These are phyloP conservation scores for Albatrellus sp. DNA, from an alignment of 1,284 basidiomycete genomes.

Conservation along the genomic window DNA sequence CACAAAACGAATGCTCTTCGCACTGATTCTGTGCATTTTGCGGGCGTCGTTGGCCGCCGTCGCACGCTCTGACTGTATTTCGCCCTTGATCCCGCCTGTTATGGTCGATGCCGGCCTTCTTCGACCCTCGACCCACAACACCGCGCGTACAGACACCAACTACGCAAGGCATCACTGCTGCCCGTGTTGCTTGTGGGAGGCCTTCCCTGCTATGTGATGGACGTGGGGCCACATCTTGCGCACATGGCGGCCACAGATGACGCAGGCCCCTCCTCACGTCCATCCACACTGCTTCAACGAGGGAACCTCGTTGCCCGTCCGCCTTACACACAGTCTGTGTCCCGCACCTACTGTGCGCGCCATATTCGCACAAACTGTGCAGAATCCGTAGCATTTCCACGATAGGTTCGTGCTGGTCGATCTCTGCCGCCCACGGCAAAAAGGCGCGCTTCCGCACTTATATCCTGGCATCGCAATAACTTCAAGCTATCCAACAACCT, in stretches of 20 bases:
- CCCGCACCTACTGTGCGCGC: conserved; percentile 31
- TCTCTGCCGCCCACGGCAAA: conserved; percentile 79
- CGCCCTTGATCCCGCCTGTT: too few relatives aligned
- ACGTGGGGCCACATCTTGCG: conserved; percentile 11
- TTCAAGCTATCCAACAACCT: conserved; percentile 66
- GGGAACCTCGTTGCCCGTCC: conserved; percentile 14
- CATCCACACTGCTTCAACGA: conserved; percentile 16
- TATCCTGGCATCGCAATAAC: conserved; percentile 71
- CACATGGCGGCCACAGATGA: conserved; percentile 5
- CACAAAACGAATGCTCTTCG: too few relatives aligned
- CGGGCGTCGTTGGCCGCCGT: too few relatives aligned
- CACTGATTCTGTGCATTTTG: too few relatives aligned
- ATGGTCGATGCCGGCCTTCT: too few relatives aligned
- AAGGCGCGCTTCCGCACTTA: conserved; percentile 79
- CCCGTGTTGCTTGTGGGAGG: conserved; percentile 55
- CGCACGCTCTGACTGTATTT: too few relatives aligned
- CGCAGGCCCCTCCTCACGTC: conserved; percentile 15
- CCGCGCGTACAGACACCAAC: too few relatives aligned
- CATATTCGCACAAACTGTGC: conserved; percentile 62
- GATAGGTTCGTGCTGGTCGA: conserved; percentile 89
- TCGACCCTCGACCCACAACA: too few relatives aligned
- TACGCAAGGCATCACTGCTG: conserved; percentile 42
- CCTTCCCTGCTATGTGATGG: conserved; percentile 65
- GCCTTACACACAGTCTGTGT: conserved; percentile 23
- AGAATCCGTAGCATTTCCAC: conserved; percentile 86